Base-by-base conservation (phyloP, 1,284 basidiomycete species). In the Athelia psychrophila region DNA sequence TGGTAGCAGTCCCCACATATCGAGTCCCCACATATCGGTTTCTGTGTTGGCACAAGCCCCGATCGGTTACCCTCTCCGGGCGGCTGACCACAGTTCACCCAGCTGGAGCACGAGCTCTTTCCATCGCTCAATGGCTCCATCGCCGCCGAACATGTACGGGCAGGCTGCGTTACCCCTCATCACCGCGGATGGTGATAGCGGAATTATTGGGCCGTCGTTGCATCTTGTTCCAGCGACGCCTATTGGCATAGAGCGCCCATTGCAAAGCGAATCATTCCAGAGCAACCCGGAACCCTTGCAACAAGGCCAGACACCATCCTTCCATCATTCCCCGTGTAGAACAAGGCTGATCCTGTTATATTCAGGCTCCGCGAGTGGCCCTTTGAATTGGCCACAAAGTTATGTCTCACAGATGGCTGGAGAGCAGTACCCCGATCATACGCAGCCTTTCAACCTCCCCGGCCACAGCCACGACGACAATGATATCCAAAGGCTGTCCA, bases 221-320 rank as follows among this genome's bases (percentile, higher is more conserved):
- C 81, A 89, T 59, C 83, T 91, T 54, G 87, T 90, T 5, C 88
- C 88, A 24, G 87, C 88, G n/a, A 91, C 88, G 2, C 89, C 88
- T 8, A 74, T 91, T 52, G 80, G 78, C 56, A 84, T 81, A 35
- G 83, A 81, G 23, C 80, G 70, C 42, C 27, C 5, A 30, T 68
- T 71, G 19, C 73, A 76, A 53, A 64, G 70, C 27, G 75, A 71
- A 33, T 73, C 78, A 30, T 85, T 81, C 69, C 77, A 78, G 58
- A 66, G 71, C 35, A 69, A 71, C 35, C 61, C 80, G 48, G 64
- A 72, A 52, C 72, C 73, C 15, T 65, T 81, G 45, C 71, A 71
- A 78, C n/a, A n/a, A n/a, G n/a, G n/a, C n/a, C n/a, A n/a, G n/a
- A n/a, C n/a, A 83, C 82, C 56, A 66, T 73, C 6, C 72, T 13